Conservation (phyloP, 495 filamentous ascomycete species). For the Talaromyces liani region DNA sequence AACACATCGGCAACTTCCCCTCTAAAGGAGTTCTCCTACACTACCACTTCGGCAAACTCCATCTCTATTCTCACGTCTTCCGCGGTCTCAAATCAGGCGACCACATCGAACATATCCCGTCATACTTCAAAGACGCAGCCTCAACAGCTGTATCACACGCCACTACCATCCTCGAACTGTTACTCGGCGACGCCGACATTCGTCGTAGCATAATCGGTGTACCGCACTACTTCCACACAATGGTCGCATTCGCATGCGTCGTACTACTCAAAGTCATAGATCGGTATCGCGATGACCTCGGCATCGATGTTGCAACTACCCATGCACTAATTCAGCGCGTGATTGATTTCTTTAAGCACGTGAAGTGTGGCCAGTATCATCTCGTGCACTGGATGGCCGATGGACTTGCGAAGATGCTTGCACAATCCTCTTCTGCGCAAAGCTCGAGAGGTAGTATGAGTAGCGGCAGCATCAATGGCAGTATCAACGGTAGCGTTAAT, state of each 20-base stretch:
- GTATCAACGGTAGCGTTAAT: neutral
- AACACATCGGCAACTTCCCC: conserved; percentile 34
- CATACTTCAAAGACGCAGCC: conserved; percentile 28
- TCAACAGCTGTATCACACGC: conserved; percentile 32
- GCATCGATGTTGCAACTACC: conserved; percentile 13
- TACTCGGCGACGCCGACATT: conserved; percentile 31
- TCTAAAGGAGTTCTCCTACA: conserved; percentile 33
- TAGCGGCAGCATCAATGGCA: neutral
- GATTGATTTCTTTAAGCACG: conserved; percentile 15
- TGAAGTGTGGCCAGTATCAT: conserved; percentile 17
- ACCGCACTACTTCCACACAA: conserved; percentile 40
- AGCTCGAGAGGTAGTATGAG: neutral
- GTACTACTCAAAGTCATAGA: conserved; percentile 34
- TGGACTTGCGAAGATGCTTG: conserved; percentile 15
- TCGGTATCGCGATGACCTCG: conserved; percentile 14
- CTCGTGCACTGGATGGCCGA: conserved; percentile 20
- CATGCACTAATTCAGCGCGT: conserved; percentile 13
- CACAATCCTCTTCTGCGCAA: neutral
- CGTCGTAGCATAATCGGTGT: conserved; percentile 30
- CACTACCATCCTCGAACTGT: conserved; percentile 30
- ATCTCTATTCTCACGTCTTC: conserved; percentile 37
- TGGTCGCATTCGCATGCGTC: conserved; percentile 40
- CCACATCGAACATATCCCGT: conserved; percentile 23
- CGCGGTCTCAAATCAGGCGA: conserved; percentile 23
- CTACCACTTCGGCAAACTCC: conserved; percentile 38